Conservation (phyloP, 1,139 yeast genomes). For the Blastobotrys buckinghamii region DNA sequence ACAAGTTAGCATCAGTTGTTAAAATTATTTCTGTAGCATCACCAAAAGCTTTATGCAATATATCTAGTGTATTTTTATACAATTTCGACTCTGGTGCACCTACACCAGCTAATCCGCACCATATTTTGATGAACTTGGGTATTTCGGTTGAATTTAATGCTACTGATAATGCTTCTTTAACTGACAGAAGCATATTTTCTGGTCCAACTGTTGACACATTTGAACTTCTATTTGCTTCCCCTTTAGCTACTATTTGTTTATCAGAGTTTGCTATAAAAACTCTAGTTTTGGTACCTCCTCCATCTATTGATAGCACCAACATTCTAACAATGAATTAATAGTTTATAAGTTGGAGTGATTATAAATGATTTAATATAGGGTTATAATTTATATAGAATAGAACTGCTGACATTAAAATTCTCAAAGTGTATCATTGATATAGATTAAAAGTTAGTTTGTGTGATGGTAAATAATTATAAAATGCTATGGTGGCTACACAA, state of each 20-base stretch:
- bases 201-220: conserved; percentile 12
- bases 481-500: too few species aligned
- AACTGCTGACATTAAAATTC: too few species aligned
- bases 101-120: conserved; percentile 15
- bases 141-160: not conserved
- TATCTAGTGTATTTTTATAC: not conserved
- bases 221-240: conserved; percentile 5
- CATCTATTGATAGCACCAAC: conserved; percentile 11
- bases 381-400: too few species aligned
- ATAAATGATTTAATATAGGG: too few species aligned
- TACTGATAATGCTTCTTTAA: not conserved
- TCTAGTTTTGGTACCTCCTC: conserved; percentile 15
- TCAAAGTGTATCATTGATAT: too few species aligned
- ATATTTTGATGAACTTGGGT: conserved; percentile 3
- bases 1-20: conserved; percentile 12
- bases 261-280: conserved; percentile 4
- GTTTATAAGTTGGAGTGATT: too few species aligned
- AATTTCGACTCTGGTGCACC: conserved; percentile 2
- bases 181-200: conserved; percentile 6
- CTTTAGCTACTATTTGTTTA: not conserved
- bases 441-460: too few species aligned
- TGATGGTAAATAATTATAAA: too few species aligned
- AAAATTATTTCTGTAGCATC: not conserved
- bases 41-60: conserved; percentile 2
- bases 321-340: too few species aligned